Base-by-base conservation (phyloP, 345 rosid genomes). In the Cochlearia excelsa region DNA sequence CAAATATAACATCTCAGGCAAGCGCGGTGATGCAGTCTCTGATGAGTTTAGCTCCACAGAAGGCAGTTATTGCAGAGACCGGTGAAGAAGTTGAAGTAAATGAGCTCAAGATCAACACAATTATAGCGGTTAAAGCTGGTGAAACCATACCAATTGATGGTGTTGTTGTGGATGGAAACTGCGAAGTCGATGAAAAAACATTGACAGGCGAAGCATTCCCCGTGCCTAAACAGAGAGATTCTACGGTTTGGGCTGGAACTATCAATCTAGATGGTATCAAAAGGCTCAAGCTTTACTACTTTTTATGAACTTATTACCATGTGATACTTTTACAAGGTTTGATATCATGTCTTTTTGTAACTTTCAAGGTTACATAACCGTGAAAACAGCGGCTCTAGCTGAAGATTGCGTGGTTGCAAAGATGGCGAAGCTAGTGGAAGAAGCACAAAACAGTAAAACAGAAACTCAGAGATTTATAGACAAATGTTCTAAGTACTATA, bases 71-170 rank as follows among this genome's bases (percentile, higher is more conserved):
- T 51, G 94, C 95, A 11, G 97, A 85, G 56, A 82, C 83, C 1
- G 97, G 97, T 28, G 86, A 80, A 75, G 91, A 78, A 69, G 94
- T 89, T 52, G 80, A 81, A 64, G 92, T 69, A 1, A 78, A 80
- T 48, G 86, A 81, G 51, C 85, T 93, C 9, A 82, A 89, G 55
- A 55, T 87, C 66, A 79, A 78, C 78, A 81, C 99, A 26, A 48
- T 77, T 28, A 51, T 93, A 6, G 91, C 88, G 4, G 90, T 93
- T 34, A 93, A 87, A 75, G 84, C 84, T 11, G 99, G 99, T 16
- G 97, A 87, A 70, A 79, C 72, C 39, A 82, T 93, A 59, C 92
- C 99, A 0, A 85, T 93, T 67, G 99, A 93, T 74, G 99, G 99
- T 27, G 48, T 93, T 34, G 90, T 93, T 34, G 83, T 84, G 1